A percentile compares a stretch with the other conserved stretches of the same genome.
Evolutionary conservation across 768 basidiomycete species (phyloP).

Genomic region (Crepidotus variabilis): DNA sequence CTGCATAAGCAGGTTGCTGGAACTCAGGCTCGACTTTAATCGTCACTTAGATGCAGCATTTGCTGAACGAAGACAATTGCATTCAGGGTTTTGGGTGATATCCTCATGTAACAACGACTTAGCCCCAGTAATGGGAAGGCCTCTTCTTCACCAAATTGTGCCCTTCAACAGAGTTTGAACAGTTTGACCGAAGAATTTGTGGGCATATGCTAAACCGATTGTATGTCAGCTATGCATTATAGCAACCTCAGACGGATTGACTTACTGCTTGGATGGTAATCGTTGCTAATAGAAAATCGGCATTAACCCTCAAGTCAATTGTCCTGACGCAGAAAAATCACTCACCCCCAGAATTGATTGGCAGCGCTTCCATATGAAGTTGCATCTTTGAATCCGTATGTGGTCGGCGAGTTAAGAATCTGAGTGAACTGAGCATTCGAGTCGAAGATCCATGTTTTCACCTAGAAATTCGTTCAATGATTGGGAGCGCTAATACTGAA

Average conservation of each 20-base stretch:
- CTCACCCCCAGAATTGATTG: conserved; percentile 55
- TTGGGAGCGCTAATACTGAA: background rate
- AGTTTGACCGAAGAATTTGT: conserved; percentile 27
- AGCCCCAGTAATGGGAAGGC: background rate
- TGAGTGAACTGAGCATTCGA: conserved; percentile 45
- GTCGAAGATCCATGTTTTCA: conserved; percentile 49
- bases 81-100: no score
- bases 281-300: conserved; percentile 33
- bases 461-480: conserved; percentile 22
- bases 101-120: no score
- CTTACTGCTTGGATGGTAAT: conserved; percentile 53
- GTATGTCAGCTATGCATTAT: background rate
- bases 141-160: background rate
- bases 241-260: background rate
- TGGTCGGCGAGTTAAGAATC: conserved; percentile 44
- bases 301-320: background rate
- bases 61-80: no score
- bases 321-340: background rate
- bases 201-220: conserved; percentile 31
- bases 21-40: conserved; percentile 32
- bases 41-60: no score
- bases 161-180: background rate
- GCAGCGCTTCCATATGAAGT: conserved; percentile 39
- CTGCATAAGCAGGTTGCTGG: conserved; percentile 38
- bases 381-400: conserved; percentile 54